A percentile compares a stretch with the other conserved stretches of the same genome.
phyloP scores from a whole-genome alignment of 75 land plant genomes.

The Picea glauca region DNA sequence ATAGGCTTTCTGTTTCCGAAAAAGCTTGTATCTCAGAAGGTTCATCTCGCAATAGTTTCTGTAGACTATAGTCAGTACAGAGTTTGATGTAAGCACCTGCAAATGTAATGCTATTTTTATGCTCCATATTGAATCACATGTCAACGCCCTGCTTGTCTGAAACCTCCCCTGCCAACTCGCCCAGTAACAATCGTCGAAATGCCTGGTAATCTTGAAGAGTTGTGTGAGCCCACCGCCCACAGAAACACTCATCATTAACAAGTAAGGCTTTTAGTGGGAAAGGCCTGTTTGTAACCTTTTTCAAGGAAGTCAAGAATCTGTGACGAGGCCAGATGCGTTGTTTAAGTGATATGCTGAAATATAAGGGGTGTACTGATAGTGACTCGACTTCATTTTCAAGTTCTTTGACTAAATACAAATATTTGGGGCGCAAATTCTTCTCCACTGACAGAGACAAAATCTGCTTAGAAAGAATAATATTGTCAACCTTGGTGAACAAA shows the following conservation, averaged over 20 bases:
- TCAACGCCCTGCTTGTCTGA: slow-evolving; percentile 7
- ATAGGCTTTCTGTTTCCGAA: neutral
- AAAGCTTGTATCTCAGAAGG: slow-evolving; percentile 2
- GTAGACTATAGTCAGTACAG: neutral
- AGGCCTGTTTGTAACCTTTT: slow-evolving; percentile 72
- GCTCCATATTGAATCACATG: neutral
- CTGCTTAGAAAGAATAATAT: slow-evolving; percentile 29
- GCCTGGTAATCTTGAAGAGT: slow-evolving; percentile 64
- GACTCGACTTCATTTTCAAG: slow-evolving; percentile 60
- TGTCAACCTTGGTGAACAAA: neutral
- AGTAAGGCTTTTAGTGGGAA: slow-evolving; percentile 72
- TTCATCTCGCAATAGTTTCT: slow-evolving; percentile 7
- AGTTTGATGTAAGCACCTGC: neutral
- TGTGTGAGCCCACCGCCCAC: slow-evolving; percentile 77
- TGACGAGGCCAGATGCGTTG: slow-evolving; percentile 87
- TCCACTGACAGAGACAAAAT: slow-evolving; percentile 83
- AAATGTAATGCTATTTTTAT: neutral
- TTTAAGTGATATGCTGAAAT: slow-evolving; percentile 80
- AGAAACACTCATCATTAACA: slow-evolving; percentile 73
- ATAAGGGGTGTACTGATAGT: slow-evolving; percentile 70
- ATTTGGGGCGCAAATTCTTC: slow-evolving; percentile 75
- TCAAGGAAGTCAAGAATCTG: slow-evolving; percentile 59
- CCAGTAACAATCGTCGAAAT: slow-evolving; percentile 55
- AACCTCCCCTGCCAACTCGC: slow-evolving; percentile 43
- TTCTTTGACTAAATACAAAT: slow-evolving; percentile 67